Conservation (phyloP, 176 grass and related monocot species). For the Carex pumila region DNA sequence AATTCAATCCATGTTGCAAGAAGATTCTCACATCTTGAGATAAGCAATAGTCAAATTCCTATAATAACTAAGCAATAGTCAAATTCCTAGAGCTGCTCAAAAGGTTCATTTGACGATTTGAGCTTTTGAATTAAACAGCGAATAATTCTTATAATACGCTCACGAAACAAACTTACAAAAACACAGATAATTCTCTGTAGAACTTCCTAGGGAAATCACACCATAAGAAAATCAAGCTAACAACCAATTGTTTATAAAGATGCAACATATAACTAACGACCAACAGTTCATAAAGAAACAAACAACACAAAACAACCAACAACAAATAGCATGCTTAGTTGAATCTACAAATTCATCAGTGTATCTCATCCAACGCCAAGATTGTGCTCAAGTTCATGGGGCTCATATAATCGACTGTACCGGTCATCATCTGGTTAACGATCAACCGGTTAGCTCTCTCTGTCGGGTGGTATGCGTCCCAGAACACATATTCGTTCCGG, state of each 20-base stretch:
- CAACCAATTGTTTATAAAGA: background rate
- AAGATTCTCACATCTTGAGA: too few species aligned
- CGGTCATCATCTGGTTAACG: slow-evolving; percentile 71
- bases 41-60: too few species aligned
- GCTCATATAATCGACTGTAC: slow-evolving; percentile 67
- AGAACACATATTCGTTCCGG: slow-evolving; percentile 66
- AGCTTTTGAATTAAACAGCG: too few species aligned
- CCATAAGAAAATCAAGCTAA: background rate
- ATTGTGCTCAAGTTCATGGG: slow-evolving; percentile 98
- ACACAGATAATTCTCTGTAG: background rate
- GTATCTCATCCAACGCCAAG: slow-evolving; percentile 56
- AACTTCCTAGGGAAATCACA: background rate
- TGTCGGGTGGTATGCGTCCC: slow-evolving; percentile 81
- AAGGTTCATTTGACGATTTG: too few species aligned
- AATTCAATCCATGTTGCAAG: too few species aligned
- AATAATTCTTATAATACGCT: background rate
- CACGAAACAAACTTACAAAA: background rate
- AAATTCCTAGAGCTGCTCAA: too few species aligned
- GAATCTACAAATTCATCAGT: background rate
- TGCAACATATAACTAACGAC: background rate
- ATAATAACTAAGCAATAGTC: too few species aligned
- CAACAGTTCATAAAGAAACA: background rate
- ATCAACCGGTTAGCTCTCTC: slow-evolving; percentile 89
- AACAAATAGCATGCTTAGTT: background rate
- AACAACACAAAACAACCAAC: background rate